Conservation (phyloP, 208 protist genomes). For the Leishmania guyanensis region DNA sequence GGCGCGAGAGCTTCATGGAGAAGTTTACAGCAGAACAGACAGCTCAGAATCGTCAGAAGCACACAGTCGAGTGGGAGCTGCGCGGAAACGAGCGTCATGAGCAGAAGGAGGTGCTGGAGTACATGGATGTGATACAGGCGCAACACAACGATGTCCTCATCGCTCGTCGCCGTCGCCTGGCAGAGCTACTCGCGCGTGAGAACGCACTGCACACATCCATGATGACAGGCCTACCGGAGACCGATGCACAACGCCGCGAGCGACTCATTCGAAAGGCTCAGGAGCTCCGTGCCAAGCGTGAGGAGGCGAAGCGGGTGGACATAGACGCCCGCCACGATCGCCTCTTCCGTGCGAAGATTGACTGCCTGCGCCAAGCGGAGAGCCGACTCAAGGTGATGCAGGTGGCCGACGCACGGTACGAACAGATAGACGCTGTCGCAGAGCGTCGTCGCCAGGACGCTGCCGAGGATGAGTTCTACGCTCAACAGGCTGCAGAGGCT, state of each 20-base stretch:
- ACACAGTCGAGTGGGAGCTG: conserved; percentile 65
- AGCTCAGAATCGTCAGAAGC: conserved; percentile 40
- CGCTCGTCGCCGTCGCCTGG: conserved; percentile 69
- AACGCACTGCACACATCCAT: conserved; percentile 66
- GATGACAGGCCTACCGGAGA: conserved; percentile 72
- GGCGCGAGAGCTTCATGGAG: conserved; percentile 66
- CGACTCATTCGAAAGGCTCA: conserved; percentile 75
- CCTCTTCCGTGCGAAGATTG: conserved; percentile 81
- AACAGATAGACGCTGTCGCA: conserved; percentile 60
- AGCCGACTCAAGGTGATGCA: conserved; percentile 88
- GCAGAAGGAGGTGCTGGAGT: conserved; percentile 54
- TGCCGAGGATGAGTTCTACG: conserved; percentile 68
- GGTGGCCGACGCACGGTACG: conserved; percentile 68
- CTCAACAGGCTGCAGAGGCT: conserved; percentile 72
- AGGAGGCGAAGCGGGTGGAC: conserved; percentile 57
- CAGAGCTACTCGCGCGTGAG: conserved; percentile 67
- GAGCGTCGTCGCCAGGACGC: conserved; percentile 44
- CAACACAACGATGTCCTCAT: conserved; percentile 81
- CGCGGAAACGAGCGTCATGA: conserved; percentile 48
- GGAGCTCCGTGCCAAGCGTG: conserved; percentile 65
- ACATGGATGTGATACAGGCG: conserved; percentile 76
- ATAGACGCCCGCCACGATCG: conserved; percentile 60
- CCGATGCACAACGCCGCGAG: conserved; percentile 85
- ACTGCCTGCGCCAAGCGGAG: conserved; percentile 79
- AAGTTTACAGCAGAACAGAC: conserved; percentile 55